Evolutionary conservation across 495 filamentous ascomycete genomes (phyloP).

Genomic region (Bombardia bombarda): DNA sequence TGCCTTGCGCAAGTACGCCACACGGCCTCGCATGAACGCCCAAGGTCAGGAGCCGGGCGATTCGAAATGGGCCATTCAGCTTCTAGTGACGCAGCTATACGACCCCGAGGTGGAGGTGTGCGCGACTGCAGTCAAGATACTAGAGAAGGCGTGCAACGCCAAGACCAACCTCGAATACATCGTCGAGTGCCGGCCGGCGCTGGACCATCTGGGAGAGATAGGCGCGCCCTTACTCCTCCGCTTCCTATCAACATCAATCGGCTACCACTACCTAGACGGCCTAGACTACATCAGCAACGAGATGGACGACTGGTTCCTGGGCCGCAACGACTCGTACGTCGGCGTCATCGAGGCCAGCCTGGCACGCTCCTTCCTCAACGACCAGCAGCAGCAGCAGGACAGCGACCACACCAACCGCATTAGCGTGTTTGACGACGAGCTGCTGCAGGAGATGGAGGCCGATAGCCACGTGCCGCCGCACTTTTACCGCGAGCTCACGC

Average conservation of each 20-base stretch:
- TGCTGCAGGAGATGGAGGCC: constrained; percentile 36
- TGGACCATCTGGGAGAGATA: constrained; percentile 95
- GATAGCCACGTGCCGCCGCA: constrained; percentile 74
- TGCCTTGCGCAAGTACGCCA: constrained; percentile 75
- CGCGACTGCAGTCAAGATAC: constrained; percentile 88
- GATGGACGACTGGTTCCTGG: constrained; percentile 99
- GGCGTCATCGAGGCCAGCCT: constrained; percentile 90
- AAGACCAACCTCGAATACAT: constrained; percentile 87
- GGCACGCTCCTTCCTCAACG: constrained; percentile 75
- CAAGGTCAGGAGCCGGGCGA: constrained; percentile 35
- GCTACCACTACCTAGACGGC: constrained; percentile 94
- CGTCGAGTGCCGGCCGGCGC: constrained; percentile 88
- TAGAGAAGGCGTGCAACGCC: constrained; percentile 94
- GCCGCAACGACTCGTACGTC: constrained; percentile 92
- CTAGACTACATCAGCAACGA: constrained; percentile 97
- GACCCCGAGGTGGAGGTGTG: constrained; percentile 96
- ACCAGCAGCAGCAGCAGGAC: constrained; percentile 30
- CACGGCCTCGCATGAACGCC: constrained; percentile 29
- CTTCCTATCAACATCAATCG: constrained; percentile 90
- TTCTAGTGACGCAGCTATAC: constrained; percentile 94
- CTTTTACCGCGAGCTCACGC: constrained; percentile 91
- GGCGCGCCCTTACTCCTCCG: constrained; percentile 87
- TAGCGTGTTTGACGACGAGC: constrained; percentile 44
- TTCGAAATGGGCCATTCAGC: constrained; percentile 89
- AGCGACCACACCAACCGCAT: constrained; percentile 38